Percentiles rank a stretch among this genome's conserved stretches.
phyloP scores from a whole-genome alignment of 2,329 filamentous ascomycete species.

The Davidsoniella eucalypti region DNA sequence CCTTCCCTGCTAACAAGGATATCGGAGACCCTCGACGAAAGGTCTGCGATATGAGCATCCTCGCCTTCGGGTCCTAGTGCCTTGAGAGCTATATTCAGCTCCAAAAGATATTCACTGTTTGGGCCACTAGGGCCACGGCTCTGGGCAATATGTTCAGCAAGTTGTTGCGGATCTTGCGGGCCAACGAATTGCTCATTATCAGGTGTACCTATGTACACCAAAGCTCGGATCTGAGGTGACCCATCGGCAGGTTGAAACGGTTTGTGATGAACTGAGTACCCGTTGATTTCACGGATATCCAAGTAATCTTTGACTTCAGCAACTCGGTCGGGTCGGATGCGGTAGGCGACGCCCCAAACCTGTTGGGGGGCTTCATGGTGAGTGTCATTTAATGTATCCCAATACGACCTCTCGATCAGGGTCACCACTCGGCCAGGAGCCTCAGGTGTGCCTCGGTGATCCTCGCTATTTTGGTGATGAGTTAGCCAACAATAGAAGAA shows the following conservation, averaged over 20 bases:
- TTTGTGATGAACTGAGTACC: conserved; percentile 85
- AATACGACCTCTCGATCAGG: conserved; percentile 69
- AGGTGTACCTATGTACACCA: conserved; percentile 91
- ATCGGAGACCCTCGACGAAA: conserved; percentile 54
- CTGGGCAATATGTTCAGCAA: conserved; percentile 66
- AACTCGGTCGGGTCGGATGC: conserved; percentile 56
- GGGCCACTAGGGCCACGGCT: conserved; percentile 72
- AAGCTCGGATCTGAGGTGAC: conserved; percentile 29
- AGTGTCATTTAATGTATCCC: conserved; percentile 58
- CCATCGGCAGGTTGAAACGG: conserved; percentile 50
- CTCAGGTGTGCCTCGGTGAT: conserved; percentile 82
- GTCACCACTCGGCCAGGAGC: conserved; percentile 85
- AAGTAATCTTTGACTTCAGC: conserved; percentile 76
- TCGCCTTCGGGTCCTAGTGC: conserved; percentile 58
- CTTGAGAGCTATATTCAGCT: conserved; percentile 58
- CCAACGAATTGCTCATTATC: conserved; percentile 86
- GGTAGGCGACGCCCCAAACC: conserved; percentile 90
- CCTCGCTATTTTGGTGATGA: conserved; percentile 43
- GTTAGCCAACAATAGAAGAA: no score
- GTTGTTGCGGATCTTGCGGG: conserved; percentile 56
- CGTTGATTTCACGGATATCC: conserved; percentile 93
- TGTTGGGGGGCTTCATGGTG: conserved; percentile 42
- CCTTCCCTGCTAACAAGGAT: conserved; percentile 23
- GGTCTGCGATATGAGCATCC: conserved; percentile 71
- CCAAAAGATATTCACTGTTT: conserved; percentile 78